phyloP scores from a whole-genome alignment of 169 alveolate genomes.

The Prorocentrum cordatum region DNA sequence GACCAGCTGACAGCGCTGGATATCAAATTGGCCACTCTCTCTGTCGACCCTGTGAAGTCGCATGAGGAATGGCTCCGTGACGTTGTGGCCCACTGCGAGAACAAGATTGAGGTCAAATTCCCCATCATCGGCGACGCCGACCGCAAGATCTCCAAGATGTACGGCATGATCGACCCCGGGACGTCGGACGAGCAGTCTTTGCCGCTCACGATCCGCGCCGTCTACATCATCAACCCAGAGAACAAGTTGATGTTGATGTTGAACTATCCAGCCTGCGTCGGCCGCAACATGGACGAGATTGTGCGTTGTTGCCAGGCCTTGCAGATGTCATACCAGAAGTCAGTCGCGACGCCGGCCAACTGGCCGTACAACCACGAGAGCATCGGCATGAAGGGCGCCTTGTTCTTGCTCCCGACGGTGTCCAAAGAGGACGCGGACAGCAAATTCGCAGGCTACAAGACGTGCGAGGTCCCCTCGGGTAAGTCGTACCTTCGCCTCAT shows the following conservation, averaged over 20 bases:
- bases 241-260: conserved; percentile 70
- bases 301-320: neutral
- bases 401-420: too few relatives aligned
- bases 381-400: too few relatives aligned
- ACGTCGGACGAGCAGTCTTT: neutral
- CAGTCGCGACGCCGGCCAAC: neutral
- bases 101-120: neutral
- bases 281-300: conserved; percentile 74
- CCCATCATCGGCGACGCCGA: neutral
- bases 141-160: neutral
- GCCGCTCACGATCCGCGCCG: conserved; percentile 75
- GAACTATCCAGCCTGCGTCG: conserved; percentile 76
- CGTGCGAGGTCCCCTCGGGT: too few relatives aligned
- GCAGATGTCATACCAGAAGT: neutral
- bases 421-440: too few relatives aligned
- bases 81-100: neutral
- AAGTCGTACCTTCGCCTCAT: too few relatives aligned
- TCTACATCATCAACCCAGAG: conserved; percentile 74
- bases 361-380: too few relatives aligned
- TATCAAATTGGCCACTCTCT: too few relatives aligned
- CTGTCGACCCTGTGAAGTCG: too few relatives aligned
- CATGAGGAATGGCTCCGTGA: neutral
- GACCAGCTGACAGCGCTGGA: too few relatives aligned
- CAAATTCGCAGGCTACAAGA: too few relatives aligned
- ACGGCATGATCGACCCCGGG: neutral